Evolutionary conservation across 768 basidiomycete species (phyloP).

Genomic region (Termitomyces sp.): DNA sequence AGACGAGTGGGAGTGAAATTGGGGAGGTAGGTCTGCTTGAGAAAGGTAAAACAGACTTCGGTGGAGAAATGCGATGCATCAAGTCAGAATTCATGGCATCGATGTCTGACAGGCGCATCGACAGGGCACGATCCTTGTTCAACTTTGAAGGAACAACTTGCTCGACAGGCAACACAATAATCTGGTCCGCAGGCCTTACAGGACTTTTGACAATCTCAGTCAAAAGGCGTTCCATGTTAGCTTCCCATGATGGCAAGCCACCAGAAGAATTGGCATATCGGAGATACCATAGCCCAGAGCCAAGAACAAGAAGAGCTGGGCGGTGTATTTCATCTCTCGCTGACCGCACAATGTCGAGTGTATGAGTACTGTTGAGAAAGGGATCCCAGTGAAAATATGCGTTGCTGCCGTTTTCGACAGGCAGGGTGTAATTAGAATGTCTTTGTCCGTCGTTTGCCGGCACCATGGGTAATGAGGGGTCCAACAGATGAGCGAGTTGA

Average conservation of each 20-base stretch:
- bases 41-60: conserved; percentile 21
- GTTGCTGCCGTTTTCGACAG: conserved; percentile 40
- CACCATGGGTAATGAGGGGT: conserved; percentile 48
- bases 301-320: conserved; percentile 73
- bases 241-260: conserved; percentile 76
- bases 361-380: conserved; percentile 69
- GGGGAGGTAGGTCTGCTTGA: conserved; percentile 19
- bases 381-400: conserved; percentile 84
- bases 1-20: conserved; percentile 68
- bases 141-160: conserved; percentile 67
- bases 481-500: conserved; percentile 60
- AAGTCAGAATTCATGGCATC: conserved; percentile 91
- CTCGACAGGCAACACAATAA: conserved; percentile 79
- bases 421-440: conserved; percentile 61
- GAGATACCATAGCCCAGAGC: conserved; percentile 88
- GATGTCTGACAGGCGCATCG: conserved; percentile 76
- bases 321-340: conserved; percentile 14
- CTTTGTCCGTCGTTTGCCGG: conserved; percentile 58
- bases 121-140: conserved; percentile 54
- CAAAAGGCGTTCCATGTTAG: conserved; percentile 66
- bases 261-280: conserved; percentile 70
- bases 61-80: conserved; percentile 56
- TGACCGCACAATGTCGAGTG: conserved; percentile 38
- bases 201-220: conserved; percentile 35
- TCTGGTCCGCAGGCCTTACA: conserved; percentile 56